Conservation (phyloP, 2,329 filamentous ascomycete genomes). For the Pseudocercospora fuligena region DNA sequence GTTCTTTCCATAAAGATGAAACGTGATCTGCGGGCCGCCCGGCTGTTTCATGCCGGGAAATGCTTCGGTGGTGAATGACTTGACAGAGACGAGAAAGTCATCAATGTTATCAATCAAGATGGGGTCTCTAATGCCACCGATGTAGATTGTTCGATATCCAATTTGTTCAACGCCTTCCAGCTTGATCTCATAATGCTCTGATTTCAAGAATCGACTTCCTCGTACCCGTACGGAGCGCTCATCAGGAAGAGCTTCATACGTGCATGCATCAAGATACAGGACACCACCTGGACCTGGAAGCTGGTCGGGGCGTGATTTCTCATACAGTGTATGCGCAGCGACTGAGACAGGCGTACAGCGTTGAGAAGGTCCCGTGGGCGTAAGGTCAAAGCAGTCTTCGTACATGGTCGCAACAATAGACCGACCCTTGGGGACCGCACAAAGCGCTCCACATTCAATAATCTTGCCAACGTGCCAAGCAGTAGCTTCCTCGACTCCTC, state of each 20-base stretch:
- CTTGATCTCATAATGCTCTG: conserved; percentile 26
- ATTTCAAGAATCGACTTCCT: conserved; percentile 4
- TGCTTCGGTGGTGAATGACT: conserved; percentile 21
- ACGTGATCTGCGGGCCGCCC: neutral
- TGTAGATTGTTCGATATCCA: conserved; percentile 26
- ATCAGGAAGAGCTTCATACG: conserved; percentile 12
- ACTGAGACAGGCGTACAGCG: conserved; percentile 56
- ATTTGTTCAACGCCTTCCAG: conserved; percentile 24
- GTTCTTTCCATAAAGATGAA: conserved; percentile 14
- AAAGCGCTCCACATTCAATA: conserved; percentile 57
- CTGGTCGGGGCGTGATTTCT: conserved; percentile 59
- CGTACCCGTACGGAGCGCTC: conserved; percentile 4
- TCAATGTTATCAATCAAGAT: conserved; percentile 31
- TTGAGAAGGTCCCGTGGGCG: conserved; percentile 46
- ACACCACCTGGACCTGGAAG: conserved; percentile 57
- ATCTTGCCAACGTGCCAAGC: conserved; percentile 60
- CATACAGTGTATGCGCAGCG: conserved; percentile 60
- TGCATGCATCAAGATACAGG: conserved; percentile 18
- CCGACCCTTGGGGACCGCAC: conserved; percentile 53
- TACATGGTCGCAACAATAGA: conserved; percentile 36
- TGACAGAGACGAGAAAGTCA: conserved; percentile 25
- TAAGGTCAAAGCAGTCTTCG: conserved; percentile 56
- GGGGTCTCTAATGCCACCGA: conserved; percentile 28
- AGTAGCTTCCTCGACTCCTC: neutral
- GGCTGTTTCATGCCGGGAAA: conserved; percentile 14